Base-by-base conservation (phyloP, 495 filamentous ascomycete species). In the Neohortaea acidophila region DNA sequence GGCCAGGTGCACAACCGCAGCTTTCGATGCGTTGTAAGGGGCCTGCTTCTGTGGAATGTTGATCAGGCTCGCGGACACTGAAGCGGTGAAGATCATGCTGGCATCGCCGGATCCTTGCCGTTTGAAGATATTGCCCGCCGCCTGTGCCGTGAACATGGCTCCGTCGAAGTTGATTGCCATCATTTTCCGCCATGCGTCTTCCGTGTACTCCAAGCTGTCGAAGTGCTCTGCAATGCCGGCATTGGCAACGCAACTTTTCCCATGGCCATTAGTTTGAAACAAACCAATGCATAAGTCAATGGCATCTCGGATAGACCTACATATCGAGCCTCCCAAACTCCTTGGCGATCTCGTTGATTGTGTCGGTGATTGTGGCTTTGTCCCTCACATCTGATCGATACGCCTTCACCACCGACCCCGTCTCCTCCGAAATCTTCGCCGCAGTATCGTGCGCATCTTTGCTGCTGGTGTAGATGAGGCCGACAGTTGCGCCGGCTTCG, bases 151-250 rank as follows among this genome's bases (percentile, higher is more conserved):
- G 55, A 85, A 92, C 15, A 92, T 62, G 14, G 87, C 93, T 11
- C 89, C 89, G 46, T 97, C 79, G 0, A 94, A 84, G 46, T 94
- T 93, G 51, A 96, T 86, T 10, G 75, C 75, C 84, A 82, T 92
- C 12, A 94, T 71, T 64, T 89, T 91, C 60, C 83, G 72, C 59
- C 94, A 73, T 39, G 85, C 73, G 48, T 94, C 85, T 39, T 80
- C 69, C 0, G 85, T 84, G 59, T 94, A 97, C 42, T 69, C 68
- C 52, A 84, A 79, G 22, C 86, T 86, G 47, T 85, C 77, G 53
- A 84, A 92, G 61, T 94, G 94, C 63, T 97, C 89, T 6, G 81
- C 84, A 65, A 96, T 91, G 5, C 89, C 89, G 21, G 89, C 89
- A 6, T 86, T 92, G 19, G 87, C 94, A 42, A 97, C 86, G 60